A percentile compares a stretch with the other conserved stretches of the same genome.
Evolutionary conservation across 192 early-diverging fungal species (phyloP).

Genomic region (Phycomyces blakesleeanus): DNA sequence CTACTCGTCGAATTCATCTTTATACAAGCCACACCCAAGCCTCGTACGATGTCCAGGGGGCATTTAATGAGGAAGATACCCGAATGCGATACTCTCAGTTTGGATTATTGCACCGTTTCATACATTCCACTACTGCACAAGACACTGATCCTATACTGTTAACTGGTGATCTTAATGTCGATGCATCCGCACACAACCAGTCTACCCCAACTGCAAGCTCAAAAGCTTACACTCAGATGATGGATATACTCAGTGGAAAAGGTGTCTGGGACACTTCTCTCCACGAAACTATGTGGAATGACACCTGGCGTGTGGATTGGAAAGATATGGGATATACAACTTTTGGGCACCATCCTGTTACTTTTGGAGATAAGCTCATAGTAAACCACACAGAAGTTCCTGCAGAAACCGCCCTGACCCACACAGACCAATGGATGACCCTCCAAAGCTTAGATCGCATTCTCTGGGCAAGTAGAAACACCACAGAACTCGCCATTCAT

Average conservation of each 20-base stretch:
- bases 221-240: constrained; percentile 56
- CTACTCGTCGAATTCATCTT: constrained; percentile 52
- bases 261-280: constrained; percentile 5
- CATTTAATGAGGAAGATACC: constrained; percentile 51
- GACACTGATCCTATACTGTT: constrained; percentile 21
- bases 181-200: constrained; percentile 37
- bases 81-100: constrained; percentile 61
- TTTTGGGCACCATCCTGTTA: constrained; percentile 68
- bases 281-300: not conserved
- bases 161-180: constrained; percentile 61
- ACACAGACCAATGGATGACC: constrained; percentile 38
- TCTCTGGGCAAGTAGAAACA: constrained; percentile 12
- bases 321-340: constrained; percentile 55
- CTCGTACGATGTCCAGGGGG: constrained; percentile 50
- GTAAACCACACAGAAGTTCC: constrained; percentile 42
- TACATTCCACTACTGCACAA: constrained; percentile 43
- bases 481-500: not conserved
- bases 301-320: constrained; percentile 5
- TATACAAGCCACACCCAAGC: constrained; percentile 87
- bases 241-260: constrained; percentile 46
- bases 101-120: constrained; percentile 56
- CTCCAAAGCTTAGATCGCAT: constrained; percentile 34
- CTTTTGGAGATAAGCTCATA: constrained; percentile 61
- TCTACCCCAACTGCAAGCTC: constrained; percentile 31
- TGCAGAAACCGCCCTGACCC: constrained; percentile 57